These are phyloP conservation scores for Rhodotorula sp. DNA, from an alignment of 1,284 basidiomycete species.

Conservation along the genomic window DNA sequence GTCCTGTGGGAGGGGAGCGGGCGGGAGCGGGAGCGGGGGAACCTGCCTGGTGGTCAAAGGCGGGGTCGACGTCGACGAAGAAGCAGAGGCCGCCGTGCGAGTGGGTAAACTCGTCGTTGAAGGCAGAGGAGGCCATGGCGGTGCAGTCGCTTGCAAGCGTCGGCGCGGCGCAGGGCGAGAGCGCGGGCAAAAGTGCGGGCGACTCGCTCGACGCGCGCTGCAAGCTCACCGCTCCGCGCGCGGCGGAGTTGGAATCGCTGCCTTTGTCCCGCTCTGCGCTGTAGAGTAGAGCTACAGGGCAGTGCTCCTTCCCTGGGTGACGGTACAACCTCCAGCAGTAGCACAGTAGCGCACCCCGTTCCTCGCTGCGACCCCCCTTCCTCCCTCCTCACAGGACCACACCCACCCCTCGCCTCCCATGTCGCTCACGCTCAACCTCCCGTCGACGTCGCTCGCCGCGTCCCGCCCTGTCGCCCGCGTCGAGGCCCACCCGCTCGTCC, in stretches of 20 bases:
- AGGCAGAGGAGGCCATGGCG: slow-evolving; percentile 25
- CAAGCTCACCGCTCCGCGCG: too few relatives aligned
- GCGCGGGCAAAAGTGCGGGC: neutral
- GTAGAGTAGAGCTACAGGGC: too few relatives aligned
- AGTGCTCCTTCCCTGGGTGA: too few relatives aligned
- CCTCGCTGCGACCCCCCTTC: neutral
- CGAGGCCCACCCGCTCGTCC: slow-evolving; percentile 85
- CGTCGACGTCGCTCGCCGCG: slow-evolving; percentile 16
- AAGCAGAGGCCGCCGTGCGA: slow-evolving; percentile 30
- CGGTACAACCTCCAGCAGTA: neutral
- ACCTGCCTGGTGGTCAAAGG: slow-evolving; percentile 26
- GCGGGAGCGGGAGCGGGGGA: neutral
- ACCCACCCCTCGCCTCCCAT: neutral
- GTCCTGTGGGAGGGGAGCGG: neutral
- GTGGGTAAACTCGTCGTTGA: slow-evolving; percentile 38
- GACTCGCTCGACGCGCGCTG: too few relatives aligned
- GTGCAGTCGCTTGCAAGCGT: neutral
- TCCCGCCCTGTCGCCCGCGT: slow-evolving; percentile 54
- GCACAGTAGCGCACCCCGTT: neutral
- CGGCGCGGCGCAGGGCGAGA: neutral
- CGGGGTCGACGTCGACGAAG: slow-evolving; percentile 41
- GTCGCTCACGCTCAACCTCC: slow-evolving; percentile 29
- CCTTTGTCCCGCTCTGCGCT: neutral
- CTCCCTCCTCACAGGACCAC: neutral
- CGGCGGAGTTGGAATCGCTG: neutral